Percentiles rank a stretch among this genome's conserved stretches.
phyloP scores from a whole-genome alignment of 768 basidiomycete species.

The Calocera viscosa region DNA sequence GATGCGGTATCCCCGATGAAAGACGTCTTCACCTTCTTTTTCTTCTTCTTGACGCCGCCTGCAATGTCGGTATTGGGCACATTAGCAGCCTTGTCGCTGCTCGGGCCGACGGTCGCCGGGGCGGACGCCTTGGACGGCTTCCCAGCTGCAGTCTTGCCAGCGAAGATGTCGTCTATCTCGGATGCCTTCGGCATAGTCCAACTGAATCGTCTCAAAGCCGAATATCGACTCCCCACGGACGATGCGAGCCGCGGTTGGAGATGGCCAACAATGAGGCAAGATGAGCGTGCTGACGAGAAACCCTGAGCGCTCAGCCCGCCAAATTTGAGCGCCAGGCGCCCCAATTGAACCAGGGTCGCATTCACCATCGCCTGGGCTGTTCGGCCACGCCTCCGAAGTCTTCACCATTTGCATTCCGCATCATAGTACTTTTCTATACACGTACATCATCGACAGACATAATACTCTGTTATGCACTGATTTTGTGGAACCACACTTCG shows the following conservation, averaged over 20 bases:
- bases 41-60: background rate
- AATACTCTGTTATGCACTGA: too few relatives aligned
- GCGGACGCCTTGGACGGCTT: conserved; percentile 18
- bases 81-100: conserved; percentile 37
- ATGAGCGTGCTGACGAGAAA: background rate
- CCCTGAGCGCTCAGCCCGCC: background rate
- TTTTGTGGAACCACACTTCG: background rate
- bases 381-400: too few relatives aligned
- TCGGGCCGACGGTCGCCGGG: conserved; percentile 22
- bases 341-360: too few relatives aligned
- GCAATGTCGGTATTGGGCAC: conserved; percentile 4
- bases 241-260: background rate
- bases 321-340: background rate
- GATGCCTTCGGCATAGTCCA: conserved; percentile 37
- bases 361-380: too few relatives aligned
- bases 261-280: background rate
- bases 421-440: too few relatives aligned
- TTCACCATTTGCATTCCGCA: too few relatives aligned
- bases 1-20: background rate
- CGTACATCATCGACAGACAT: too few relatives aligned
- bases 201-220: too few relatives aligned
- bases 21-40: background rate
- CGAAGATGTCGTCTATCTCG: conserved; percentile 80
- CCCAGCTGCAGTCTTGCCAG: conserved; percentile 36
- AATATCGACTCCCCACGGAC: too few relatives aligned